Evolutionary conservation across 1,284 basidiomycete genomes (phyloP).

Genomic region (Hypsizygus ulmarius): DNA sequence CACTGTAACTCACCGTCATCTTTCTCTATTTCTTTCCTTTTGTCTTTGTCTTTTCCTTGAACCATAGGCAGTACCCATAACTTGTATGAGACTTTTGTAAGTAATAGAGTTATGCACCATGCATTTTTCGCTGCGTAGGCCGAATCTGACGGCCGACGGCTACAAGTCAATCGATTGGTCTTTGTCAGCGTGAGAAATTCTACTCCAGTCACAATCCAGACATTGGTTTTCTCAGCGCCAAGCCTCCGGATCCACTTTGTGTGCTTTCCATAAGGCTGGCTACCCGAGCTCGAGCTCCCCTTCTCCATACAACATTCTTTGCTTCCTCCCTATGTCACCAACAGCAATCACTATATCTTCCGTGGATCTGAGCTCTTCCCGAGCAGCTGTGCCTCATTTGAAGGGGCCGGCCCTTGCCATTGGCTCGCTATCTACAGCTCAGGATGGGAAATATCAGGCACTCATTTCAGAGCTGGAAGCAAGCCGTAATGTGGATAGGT

Average conservation of each 20-base stretch:
- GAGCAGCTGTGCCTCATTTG: constrained; percentile 19
- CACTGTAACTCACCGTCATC: constrained; percentile 13
- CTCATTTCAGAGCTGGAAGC: constrained; percentile 58
- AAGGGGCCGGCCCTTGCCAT: constrained; percentile 60
- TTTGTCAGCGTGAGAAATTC: constrained; percentile 10
- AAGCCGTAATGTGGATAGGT: constrained; percentile 58
- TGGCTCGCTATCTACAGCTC: constrained; percentile 71
- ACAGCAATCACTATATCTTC: constrained; percentile 39
- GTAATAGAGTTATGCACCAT: too few species aligned
- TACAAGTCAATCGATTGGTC: constrained; percentile 8
- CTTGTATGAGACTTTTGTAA: too few species aligned
- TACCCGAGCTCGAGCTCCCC: not conserved
- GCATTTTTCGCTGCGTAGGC: too few species aligned
- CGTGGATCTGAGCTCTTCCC: constrained; percentile 2
- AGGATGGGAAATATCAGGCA: constrained; percentile 72
- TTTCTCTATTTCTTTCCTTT: constrained; percentile 12
- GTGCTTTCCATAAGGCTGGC: constrained; percentile 4
- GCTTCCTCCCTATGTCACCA: constrained; percentile 52
- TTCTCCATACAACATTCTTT: not conserved
- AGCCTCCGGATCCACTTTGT: not conserved
- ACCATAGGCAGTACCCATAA: too few species aligned
- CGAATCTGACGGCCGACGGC: constrained; percentile 5
- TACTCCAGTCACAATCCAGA: not conserved
- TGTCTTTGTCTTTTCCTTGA: too few species aligned
- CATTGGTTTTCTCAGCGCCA: constrained; percentile 2